Evolutionary conservation across 768 basidiomycete species (phyloP).

Genomic region (Boletus sp.): DNA sequence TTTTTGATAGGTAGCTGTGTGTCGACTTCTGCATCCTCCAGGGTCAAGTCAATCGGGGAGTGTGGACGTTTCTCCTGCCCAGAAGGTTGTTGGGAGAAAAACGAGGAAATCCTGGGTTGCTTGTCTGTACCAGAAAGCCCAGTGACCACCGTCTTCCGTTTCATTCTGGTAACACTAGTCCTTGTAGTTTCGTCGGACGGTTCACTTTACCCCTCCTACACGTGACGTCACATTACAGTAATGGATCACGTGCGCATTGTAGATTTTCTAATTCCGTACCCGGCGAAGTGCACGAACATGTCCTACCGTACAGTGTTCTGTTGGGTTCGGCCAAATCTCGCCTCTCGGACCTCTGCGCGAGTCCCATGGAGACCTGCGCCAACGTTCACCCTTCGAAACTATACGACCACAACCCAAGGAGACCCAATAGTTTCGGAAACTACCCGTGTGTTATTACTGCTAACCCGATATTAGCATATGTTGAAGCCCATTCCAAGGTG

Average conservation of each 20-base stretch:
- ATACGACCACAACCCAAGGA: constrained; percentile 29
- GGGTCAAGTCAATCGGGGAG: constrained; percentile 51
- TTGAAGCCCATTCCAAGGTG: constrained; percentile 48
- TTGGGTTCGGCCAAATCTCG: constrained; percentile 2
- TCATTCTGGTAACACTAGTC: constrained; percentile 12
- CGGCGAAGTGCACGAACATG: not conserved
- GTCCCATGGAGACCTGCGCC: not conserved
- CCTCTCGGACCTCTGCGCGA: not conserved
- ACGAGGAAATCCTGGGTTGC: constrained; percentile 42
- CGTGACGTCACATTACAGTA: constrained; percentile 22
- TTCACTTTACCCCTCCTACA: not conserved
- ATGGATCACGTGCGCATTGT: constrained; percentile 22
- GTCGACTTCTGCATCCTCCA: constrained; percentile 34
- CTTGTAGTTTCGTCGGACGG: not conserved
- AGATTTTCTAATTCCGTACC: not conserved
- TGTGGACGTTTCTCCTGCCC: constrained; percentile 29
- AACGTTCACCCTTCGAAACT: constrained; percentile 2
- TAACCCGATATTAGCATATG: not conserved
- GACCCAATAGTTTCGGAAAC: constrained; percentile 55
- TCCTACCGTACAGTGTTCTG: constrained; percentile 4
- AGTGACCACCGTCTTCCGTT: constrained; percentile 8
- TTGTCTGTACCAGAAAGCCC: constrained; percentile 3
- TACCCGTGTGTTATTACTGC: constrained; percentile 47
- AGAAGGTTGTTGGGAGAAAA: constrained; percentile 32
- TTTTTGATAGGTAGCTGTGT: too few relatives aligned